Base-by-base conservation (phyloP, 768 basidiomycete species). In the Albatrellus ellisii region DNA sequence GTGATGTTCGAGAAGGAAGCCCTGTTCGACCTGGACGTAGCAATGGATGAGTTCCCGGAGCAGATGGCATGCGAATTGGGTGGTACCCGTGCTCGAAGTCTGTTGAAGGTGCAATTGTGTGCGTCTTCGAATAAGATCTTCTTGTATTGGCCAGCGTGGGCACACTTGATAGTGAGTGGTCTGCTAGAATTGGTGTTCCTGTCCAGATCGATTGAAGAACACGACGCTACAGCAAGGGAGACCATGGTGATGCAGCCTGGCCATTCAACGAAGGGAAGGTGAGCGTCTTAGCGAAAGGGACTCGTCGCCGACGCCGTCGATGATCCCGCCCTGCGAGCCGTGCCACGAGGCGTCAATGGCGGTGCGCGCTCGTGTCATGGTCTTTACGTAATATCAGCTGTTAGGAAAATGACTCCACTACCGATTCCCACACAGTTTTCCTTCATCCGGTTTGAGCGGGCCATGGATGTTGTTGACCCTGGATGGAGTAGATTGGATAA, bases 131-230 rank as follows among this genome's bases (percentile, higher is more conserved):
- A 95, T 14, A 70, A 78, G 46, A 95, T 83, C 51, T 78, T 68
- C 57, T 88, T 82, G 52, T 73, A 72, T 55, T 67, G 72, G 37
- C 72, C 65, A 52, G 88, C 83, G 60, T 83, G 83, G 6, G 72
- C 71, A 62, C 88, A 91, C 64, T 85, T 89, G 29, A 95, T 78
- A 43, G 82, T 69, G 21, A 95, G 68, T 2, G 81, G 77, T 52
- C 75, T 77, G 59, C 46, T 20, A 36, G 35, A 5, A 18, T 36
- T 36, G 10, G 35, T 18, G 20, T 36, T 29, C 28, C 10, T 9
- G 28, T 29, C 15, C n/a, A n/a, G 35, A 2, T 15, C 15, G 2
- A 12, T 12, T 4, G 35, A 36, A 17, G 35, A 36, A 36, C 35
- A 21, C 7, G 20, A 36, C 20, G 15, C 11, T 14, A 32, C 20